A percentile compares a stretch with the other conserved stretches of the same genome.
These are phyloP conservation scores for Crithidia brevicula DNA, from an alignment of 208 protist species.

Conservation along the genomic window DNA sequence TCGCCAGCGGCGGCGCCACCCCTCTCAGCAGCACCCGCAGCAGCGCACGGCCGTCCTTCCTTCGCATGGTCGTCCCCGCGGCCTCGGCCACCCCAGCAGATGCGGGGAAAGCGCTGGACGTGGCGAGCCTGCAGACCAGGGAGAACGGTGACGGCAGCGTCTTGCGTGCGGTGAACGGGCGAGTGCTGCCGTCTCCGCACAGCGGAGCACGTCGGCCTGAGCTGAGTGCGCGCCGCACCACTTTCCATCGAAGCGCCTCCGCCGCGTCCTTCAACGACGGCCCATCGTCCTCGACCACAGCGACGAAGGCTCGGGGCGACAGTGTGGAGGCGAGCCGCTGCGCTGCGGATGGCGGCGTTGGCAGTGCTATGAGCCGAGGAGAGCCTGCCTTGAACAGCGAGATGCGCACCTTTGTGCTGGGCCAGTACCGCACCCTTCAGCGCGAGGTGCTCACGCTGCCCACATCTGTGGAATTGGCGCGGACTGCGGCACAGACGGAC, in stretches of 20 bases:
- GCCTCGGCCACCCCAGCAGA: not conserved
- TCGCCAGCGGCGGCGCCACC: conserved; percentile 10
- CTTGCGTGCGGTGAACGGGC: conserved; percentile 13
- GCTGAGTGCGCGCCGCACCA: conserved; percentile 19
- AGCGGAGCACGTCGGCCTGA: conserved; percentile 18
- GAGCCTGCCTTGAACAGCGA: conserved; percentile 19
- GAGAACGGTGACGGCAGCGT: not conserved
- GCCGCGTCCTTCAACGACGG: not conserved
- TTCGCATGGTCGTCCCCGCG: conserved; percentile 10
- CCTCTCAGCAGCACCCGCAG: conserved; percentile 28
- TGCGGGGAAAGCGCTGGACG: not conserved
- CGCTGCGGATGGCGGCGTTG: not conserved
- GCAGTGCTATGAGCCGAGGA: not conserved
- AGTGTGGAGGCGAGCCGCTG: not conserved
- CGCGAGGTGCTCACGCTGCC: conserved; percentile 21
- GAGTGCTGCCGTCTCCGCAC: conserved; percentile 12
- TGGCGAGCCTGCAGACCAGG: not conserved
- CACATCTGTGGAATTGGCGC: not conserved
- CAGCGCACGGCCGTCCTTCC: conserved; percentile 25
- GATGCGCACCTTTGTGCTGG: conserved; percentile 41
- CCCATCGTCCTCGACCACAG: not conserved
- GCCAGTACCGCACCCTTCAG: conserved; percentile 46
- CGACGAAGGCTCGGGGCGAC: not conserved
- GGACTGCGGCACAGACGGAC: not conserved
- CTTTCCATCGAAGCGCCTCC: conserved; percentile 17